phyloP scores from a whole-genome alignment of 1,284 basidiomycete species.

The Ceratobasidium sp. region DNA sequence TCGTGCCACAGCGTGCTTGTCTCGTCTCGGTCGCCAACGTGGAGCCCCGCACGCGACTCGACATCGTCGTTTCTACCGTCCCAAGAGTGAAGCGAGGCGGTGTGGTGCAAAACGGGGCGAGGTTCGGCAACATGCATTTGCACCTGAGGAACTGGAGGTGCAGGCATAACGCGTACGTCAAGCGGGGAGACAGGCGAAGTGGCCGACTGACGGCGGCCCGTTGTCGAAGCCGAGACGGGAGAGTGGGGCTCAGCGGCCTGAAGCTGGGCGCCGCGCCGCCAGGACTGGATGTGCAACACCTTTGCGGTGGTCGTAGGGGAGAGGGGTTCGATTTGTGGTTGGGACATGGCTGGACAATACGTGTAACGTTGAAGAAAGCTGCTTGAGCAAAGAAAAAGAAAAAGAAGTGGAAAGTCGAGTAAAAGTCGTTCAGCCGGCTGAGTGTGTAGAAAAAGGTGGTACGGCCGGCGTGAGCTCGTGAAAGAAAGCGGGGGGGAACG shows the following conservation, averaged over 20 bases:
- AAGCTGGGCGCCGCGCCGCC: conserved; percentile 32
- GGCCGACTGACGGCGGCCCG: background rate
- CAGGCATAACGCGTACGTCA: conserved; percentile 40
- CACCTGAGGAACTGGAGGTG: conserved; percentile 38
- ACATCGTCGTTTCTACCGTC: conserved; percentile 19
- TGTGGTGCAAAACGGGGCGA: conserved; percentile 30
- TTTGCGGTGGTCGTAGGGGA: conserved; percentile 26
- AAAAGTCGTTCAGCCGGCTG: conserved; percentile 43
- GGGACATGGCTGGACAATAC: conserved; percentile 11
- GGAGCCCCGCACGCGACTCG: conserved; percentile 33
- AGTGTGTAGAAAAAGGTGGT: conserved; percentile 6
- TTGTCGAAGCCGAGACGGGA: conserved; percentile 14
- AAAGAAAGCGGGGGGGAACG: conserved; percentile 18
- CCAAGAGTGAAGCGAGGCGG: conserved; percentile 38
- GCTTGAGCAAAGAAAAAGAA: background rate
- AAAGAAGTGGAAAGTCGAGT: no score
- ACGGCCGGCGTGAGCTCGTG: conserved; percentile 45
- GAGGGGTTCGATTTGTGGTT: conserved; percentile 31
- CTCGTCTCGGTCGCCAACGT: conserved; percentile 17
- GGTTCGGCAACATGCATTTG: conserved; percentile 38
- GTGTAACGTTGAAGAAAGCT: background rate
- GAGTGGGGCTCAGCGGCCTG: conserved; percentile 22
- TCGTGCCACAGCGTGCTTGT: conserved; percentile 14
- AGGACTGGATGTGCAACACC: conserved; percentile 32
- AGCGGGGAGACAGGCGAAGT: conserved; percentile 11